A percentile compares a stretch with the other conserved stretches of the same genome.
These are phyloP conservation scores for Pyrus hybrid DNA, from an alignment of 331 rosid species.

Conservation along the genomic window DNA sequence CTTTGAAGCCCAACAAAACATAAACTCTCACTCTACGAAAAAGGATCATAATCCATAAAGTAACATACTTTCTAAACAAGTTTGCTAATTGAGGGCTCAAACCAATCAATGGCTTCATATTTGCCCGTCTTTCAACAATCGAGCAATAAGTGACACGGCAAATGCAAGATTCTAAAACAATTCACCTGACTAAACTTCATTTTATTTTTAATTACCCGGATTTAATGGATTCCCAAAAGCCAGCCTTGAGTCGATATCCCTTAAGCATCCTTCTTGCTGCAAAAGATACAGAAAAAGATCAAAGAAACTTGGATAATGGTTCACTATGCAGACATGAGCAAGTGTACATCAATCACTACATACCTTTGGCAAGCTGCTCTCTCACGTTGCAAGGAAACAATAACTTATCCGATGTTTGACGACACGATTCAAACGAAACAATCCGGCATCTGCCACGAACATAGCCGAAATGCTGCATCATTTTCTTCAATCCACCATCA, in stretches of 20 bases:
- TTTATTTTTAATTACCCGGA: slow-evolving; percentile 61
- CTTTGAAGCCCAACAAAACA: neutral
- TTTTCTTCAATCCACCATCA: neutral
- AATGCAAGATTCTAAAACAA: neutral
- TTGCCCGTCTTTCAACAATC: neutral
- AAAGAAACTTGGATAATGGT: neutral
- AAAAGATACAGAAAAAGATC: too few species aligned
- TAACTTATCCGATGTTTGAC: slow-evolving; percentile 18
- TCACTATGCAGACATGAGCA: neutral
- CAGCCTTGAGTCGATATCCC: slow-evolving; percentile 53
- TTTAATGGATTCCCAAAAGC: slow-evolving; percentile 90
- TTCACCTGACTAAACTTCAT: neutral
- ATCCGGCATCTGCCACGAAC: slow-evolving; percentile 39
- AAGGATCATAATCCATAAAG: neutral
- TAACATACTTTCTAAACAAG: neutral
- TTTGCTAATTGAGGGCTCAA: neutral
- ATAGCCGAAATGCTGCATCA: neutral
- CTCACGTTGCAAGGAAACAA: slow-evolving; percentile 34
- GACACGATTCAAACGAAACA: slow-evolving; percentile 37
- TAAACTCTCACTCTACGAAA: neutral
- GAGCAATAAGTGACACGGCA: neutral
- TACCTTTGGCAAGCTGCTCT: slow-evolving; percentile 30
- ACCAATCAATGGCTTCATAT: neutral
- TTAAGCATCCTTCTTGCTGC: slow-evolving; percentile 51
- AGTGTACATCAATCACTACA: neutral